These are phyloP conservation scores for Tylopilus vinaceipallidus DNA, from an alignment of 768 basidiomycete species.

Conservation along the genomic window DNA sequence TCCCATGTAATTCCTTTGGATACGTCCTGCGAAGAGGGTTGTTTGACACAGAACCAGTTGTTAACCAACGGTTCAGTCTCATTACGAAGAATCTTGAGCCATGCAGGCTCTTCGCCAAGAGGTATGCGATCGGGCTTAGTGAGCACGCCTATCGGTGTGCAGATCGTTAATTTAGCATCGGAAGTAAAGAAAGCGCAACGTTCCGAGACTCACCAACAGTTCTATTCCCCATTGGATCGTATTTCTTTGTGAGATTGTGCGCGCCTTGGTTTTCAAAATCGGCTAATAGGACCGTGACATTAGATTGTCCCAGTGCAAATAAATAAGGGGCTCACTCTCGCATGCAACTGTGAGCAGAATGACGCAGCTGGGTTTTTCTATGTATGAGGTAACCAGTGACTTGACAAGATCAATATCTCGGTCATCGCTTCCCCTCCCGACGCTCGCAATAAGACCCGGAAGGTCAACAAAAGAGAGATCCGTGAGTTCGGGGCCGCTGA, in stretches of 20 bases:
- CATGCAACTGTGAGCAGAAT: conserved; percentile 63
- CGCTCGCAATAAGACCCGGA: conserved; percentile 62
- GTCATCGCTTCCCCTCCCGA: conserved; percentile 45
- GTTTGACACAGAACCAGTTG: conserved; percentile 41
- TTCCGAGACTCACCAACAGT: conserved; percentile 56
- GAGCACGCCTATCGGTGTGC: conserved; percentile 30
- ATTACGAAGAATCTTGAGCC: conserved; percentile 58
- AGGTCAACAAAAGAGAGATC: conserved; percentile 67
- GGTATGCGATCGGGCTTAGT: conserved; percentile 69
- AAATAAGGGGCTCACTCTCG: conserved; percentile 20
- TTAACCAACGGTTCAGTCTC: conserved; percentile 37
- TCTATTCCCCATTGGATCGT: conserved; percentile 61
- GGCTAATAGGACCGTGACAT: conserved; percentile 44
- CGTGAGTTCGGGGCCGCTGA: conserved; percentile 56
- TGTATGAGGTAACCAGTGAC: conserved; percentile 55
- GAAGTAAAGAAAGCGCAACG: conserved; percentile 51
- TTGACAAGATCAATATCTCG: conserved; percentile 63
- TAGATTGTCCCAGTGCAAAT: conserved; percentile 35
- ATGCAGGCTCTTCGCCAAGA: conserved; percentile 30
- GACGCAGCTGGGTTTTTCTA: conserved; percentile 64
- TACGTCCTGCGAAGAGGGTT: conserved; percentile 32
- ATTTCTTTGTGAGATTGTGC: conserved; percentile 55
- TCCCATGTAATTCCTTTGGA: conserved; percentile 43
- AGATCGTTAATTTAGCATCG: not conserved
- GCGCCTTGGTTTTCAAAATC: conserved; percentile 83